Conservation (phyloP, 768 basidiomycete species). For the Phanerodontia chrysosporium region DNA sequence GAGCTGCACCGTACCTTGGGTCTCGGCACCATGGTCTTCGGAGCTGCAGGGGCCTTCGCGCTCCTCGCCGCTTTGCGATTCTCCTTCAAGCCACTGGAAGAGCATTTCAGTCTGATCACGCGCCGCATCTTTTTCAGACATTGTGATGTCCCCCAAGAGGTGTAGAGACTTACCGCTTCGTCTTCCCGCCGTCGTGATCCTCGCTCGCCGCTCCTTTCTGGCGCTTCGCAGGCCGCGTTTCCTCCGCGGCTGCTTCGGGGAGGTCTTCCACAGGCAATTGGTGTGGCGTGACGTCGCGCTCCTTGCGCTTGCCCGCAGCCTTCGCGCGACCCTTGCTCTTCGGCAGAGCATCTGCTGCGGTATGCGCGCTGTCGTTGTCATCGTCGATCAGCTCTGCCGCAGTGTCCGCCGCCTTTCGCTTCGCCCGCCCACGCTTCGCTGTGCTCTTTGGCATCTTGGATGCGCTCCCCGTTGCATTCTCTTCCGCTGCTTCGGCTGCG, state of each 20-base stretch:
- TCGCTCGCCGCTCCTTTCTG: background rate
- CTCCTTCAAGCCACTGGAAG: conserved; percentile 9
- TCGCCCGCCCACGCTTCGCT: background rate
- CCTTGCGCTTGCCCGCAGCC: background rate
- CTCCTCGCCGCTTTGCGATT: conserved; percentile 1
- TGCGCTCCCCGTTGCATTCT: background rate
- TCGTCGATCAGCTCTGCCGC: background rate
- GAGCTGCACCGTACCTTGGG: conserved; percentile 6
- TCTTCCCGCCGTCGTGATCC: background rate
- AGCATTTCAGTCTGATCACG: background rate
- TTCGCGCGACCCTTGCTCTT: background rate
- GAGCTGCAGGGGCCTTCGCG: background rate
- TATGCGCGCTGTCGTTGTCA: background rate
- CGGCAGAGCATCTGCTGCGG: background rate
- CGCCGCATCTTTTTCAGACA: background rate
- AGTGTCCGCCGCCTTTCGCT: too few relatives aligned
- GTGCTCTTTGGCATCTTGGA: background rate
- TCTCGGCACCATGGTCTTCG: background rate
- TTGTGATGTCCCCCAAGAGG: background rate
- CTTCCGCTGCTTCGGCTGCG: background rate
- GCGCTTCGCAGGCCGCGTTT: background rate
- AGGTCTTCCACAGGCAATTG: background rate
- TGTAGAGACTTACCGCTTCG: background rate
- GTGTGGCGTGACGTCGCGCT: background rate
- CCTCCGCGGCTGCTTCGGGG: background rate